These are phyloP conservation scores for Omphalotus guepiniiformis DNA, from an alignment of 768 basidiomycete species.

Conservation along the genomic window DNA sequence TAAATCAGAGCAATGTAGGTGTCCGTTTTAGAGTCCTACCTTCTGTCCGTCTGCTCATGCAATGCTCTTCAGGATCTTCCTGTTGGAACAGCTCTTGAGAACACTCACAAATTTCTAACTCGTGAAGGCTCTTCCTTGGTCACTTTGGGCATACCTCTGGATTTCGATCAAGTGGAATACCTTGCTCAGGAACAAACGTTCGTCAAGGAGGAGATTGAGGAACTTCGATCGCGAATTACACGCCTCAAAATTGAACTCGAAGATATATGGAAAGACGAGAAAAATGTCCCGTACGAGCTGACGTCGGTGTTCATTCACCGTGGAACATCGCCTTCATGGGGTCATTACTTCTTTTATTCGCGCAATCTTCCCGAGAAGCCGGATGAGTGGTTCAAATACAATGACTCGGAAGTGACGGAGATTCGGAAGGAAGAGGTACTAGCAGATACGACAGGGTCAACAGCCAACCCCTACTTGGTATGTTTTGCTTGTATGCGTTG, in stretches of 20 bases:
- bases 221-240: slow-evolving; percentile 43
- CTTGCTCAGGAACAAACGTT: slow-evolving; percentile 50
- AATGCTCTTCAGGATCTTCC: slow-evolving; percentile 48
- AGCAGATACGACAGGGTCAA: slow-evolving; percentile 85
- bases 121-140: slow-evolving; percentile 40
- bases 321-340: slow-evolving; percentile 80
- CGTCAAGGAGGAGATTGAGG: slow-evolving; percentile 54
- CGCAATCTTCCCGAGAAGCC: slow-evolving; percentile 75
- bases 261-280: slow-evolving; percentile 66
- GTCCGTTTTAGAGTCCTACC: not conserved
- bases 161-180: slow-evolving; percentile 14
- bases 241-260: slow-evolving; percentile 69
- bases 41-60: not conserved
- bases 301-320: slow-evolving; percentile 95
- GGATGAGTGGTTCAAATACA: slow-evolving; percentile 94
- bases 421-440: slow-evolving; percentile 81
- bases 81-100: slow-evolving; percentile 50
- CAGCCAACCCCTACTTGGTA: slow-evolving; percentile 88
- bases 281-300: slow-evolving; percentile 74
- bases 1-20: slow-evolving; percentile 71
- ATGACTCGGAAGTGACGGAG: slow-evolving; percentile 81
- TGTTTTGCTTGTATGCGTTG: slow-evolving; percentile 18
- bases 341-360: slow-evolving; percentile 96
- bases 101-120: slow-evolving; percentile 55
- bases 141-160: slow-evolving; percentile 51